These are phyloP conservation scores for Xylaria intraflava DNA, from an alignment of 495 filamentous ascomycete genomes.

Conservation along the genomic window DNA sequence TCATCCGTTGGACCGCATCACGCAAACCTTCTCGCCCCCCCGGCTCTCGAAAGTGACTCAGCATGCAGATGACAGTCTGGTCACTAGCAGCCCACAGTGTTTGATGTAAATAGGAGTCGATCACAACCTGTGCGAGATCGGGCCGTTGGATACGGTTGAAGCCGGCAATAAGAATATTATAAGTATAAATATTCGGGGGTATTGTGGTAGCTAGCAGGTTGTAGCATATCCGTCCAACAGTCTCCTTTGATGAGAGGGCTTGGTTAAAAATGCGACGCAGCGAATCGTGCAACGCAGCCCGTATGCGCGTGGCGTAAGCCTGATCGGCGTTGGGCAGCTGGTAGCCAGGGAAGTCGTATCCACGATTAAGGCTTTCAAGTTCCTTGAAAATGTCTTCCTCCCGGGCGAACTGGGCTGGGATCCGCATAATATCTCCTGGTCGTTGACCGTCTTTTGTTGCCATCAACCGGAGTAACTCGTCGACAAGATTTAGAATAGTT, in stretches of 20 bases:
- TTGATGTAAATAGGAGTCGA: slow-evolving; percentile 43
- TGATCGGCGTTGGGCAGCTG: slow-evolving; percentile 17
- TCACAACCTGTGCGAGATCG: slow-evolving; percentile 47
- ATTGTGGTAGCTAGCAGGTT: slow-evolving; percentile 53
- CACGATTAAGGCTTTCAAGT: slow-evolving; percentile 6
- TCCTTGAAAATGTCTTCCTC: slow-evolving; percentile 5
- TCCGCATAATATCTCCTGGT: background rate
- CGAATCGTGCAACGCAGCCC: slow-evolving; percentile 26
- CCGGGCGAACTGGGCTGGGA: background rate
- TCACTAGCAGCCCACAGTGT: slow-evolving; percentile 47
- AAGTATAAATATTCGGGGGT: slow-evolving; percentile 57
- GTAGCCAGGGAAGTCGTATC: slow-evolving; percentile 30
- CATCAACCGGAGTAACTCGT: slow-evolving; percentile 17
- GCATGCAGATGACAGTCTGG: slow-evolving; percentile 44
- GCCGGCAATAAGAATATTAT: slow-evolving; percentile 56
- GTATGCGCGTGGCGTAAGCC: slow-evolving; percentile 6
- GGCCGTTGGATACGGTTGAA: slow-evolving; percentile 47
- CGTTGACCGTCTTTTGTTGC: background rate
- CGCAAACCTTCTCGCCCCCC: slow-evolving; percentile 35
- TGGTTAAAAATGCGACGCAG: slow-evolving; percentile 29
- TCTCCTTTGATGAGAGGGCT: slow-evolving; percentile 16
- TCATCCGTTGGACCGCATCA: slow-evolving; percentile 34
- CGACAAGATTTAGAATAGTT: slow-evolving; percentile 20
- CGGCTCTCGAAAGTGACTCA: slow-evolving; percentile 48
- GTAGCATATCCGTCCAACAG: slow-evolving; percentile 57